Evolutionary conservation across 169 alveolate species (phyloP).

Genomic region (Plasmodium fragile): DNA sequence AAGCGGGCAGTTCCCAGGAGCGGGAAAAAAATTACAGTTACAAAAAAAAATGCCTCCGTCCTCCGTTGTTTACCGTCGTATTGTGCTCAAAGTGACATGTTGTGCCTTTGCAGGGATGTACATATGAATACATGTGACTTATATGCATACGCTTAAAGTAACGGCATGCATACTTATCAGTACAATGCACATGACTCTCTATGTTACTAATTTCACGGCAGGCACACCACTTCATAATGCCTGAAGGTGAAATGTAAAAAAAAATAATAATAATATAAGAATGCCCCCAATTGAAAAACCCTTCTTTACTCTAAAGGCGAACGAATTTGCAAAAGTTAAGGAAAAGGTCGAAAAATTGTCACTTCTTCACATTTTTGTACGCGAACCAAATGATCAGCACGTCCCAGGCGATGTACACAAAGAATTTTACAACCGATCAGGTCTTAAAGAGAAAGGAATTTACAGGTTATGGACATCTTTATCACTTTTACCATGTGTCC

Average conservation of each 20-base stretch:
- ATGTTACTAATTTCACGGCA: not conserved
- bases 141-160: not conserved
- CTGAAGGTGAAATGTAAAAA: constrained; percentile 1
- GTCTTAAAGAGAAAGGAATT: not conserved
- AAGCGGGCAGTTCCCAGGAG: not conserved
- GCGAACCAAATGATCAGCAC: not conserved
- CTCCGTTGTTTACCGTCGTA: not conserved
- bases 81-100: not conserved
- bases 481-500: not conserved
- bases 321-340: not conserved
- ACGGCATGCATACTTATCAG: not conserved
- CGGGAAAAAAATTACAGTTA: not conserved
- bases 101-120: not conserved
- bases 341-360: not conserved
- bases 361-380: not conserved
- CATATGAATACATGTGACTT: not conserved
- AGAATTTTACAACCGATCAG: not conserved
- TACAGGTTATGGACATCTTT: not conserved
- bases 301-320: not conserved
- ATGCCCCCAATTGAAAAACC: not conserved
- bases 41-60: not conserved
- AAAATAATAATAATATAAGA: not conserved
- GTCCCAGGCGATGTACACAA: not conserved
- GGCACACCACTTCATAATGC: not conserved
- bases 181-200: not conserved